Conservation (phyloP, 1,284 basidiomycete species). For the Leccinum pachyderme region DNA sequence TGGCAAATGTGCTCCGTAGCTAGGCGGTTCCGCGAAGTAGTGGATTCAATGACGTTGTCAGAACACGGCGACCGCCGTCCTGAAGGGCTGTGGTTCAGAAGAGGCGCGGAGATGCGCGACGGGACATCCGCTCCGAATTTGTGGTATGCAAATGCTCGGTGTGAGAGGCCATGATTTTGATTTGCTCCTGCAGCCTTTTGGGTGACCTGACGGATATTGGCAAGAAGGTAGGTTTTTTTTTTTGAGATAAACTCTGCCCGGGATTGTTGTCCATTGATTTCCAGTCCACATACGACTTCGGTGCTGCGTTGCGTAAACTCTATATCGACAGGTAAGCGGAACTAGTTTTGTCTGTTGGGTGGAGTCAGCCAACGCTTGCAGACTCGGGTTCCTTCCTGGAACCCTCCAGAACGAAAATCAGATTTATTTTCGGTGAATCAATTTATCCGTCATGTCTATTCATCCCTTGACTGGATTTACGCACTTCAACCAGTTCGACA, state of each 20-base stretch:
- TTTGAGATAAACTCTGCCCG: not conserved
- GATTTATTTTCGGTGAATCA: constrained; percentile 60
- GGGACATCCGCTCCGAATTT: constrained; percentile 54
- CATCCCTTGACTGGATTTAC: not conserved
- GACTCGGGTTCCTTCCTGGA: constrained; percentile 65
- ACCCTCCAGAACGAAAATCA: constrained; percentile 44
- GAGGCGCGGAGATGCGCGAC: constrained; percentile 56
- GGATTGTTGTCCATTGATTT: constrained; percentile 4
- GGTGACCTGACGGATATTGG: constrained; percentile 82
- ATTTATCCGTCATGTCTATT: not conserved
- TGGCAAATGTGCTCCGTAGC: constrained; percentile 70
- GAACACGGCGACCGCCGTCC: constrained; percentile 19
- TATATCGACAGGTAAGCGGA: constrained; percentile 65
- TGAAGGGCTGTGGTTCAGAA: constrained; percentile 37
- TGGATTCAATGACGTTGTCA: constrained; percentile 30
- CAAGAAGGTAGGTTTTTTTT: constrained; percentile 45
- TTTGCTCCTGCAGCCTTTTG: constrained; percentile 49
- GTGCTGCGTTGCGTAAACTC: constrained; percentile 57
- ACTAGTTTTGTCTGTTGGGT: not conserved
- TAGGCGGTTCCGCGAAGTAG: constrained; percentile 51
- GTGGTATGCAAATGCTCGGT: constrained; percentile 49
- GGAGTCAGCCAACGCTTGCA: constrained; percentile 24
- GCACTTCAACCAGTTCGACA: constrained; percentile 46
- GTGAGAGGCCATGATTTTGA: not conserved
- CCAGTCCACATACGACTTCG: constrained; percentile 70